These are phyloP conservation scores for Trichomonas vaginalis DNA, from an alignment of 208 protist species.

Conservation along the genomic window DNA sequence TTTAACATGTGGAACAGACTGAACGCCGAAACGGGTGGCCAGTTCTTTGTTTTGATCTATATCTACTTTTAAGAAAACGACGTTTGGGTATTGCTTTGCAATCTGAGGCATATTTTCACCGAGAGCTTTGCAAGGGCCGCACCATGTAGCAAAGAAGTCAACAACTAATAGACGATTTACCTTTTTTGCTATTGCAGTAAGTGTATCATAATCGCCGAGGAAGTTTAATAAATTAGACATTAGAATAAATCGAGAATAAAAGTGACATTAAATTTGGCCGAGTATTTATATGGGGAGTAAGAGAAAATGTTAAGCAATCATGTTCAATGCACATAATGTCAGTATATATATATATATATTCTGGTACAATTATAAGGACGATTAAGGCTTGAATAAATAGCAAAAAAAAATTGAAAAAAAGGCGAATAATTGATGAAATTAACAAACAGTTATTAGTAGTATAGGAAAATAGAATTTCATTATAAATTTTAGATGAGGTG, in stretches of 20 bases:
- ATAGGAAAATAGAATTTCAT: too few relatives aligned
- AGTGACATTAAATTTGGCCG: too few relatives aligned
- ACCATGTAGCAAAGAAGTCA: slow-evolving; percentile 8
- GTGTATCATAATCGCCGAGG: neutral
- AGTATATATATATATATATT: too few relatives aligned
- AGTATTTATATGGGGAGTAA: too few relatives aligned
- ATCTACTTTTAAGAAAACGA: neutral
- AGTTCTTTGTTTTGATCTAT: neutral
- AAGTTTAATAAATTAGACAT: neutral
- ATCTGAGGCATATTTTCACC: neutral
- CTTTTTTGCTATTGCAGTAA: neutral
- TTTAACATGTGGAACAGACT: neutral
- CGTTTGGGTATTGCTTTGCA: neutral
- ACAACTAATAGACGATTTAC: neutral
- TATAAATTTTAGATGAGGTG: too few relatives aligned
- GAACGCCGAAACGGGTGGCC: neutral
- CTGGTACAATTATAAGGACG: too few relatives aligned
- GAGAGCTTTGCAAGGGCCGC: neutral
- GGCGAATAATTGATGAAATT: too few relatives aligned
- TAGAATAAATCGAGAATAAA: neutral
- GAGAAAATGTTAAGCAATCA: too few relatives aligned
- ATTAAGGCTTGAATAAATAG: too few relatives aligned
- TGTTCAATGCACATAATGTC: too few relatives aligned
- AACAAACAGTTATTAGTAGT: too few relatives aligned
- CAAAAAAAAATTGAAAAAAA: too few relatives aligned